These are phyloP conservation scores for Gamarada debralockiae DNA, from an alignment of 495 filamentous ascomycete species.

Conservation along the genomic window DNA sequence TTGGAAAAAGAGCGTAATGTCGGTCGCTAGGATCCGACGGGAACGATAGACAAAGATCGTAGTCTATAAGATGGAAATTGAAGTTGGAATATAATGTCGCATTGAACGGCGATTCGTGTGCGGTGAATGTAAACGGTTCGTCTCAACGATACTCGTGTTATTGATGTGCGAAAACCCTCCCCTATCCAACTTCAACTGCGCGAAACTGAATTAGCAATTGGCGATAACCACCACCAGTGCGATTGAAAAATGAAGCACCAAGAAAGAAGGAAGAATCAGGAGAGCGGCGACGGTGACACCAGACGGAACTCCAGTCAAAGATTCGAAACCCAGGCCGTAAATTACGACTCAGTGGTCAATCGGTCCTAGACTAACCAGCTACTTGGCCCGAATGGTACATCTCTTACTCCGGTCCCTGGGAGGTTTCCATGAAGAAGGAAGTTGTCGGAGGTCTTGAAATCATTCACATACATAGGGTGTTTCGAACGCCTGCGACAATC, in stretches of 20 bases:
- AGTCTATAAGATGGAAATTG: conserved; percentile 14
- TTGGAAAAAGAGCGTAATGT: conserved; percentile 21
- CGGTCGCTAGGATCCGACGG: conserved; percentile 24
- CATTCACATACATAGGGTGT: conserved; percentile 22
- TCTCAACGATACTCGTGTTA: background rate
- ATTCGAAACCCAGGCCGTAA: conserved; percentile 5
- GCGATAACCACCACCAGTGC: conserved; percentile 16
- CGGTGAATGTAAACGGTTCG: conserved; percentile 3
- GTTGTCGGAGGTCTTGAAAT: conserved; percentile 9
- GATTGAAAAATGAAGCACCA: background rate
- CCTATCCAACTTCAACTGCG: conserved; percentile 1
- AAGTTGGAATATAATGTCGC: conserved; percentile 5
- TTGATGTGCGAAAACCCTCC: background rate
- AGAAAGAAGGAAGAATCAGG: conserved; percentile 1
- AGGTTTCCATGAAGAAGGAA: background rate
- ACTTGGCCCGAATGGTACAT: background rate
- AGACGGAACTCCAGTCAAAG: background rate
- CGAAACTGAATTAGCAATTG: conserved; percentile 14
- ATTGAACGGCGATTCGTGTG: conserved; percentile 3
- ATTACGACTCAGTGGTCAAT: background rate
- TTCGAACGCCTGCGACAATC: conserved; percentile 19
- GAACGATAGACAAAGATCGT: conserved; percentile 14
- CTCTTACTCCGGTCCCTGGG: background rate
- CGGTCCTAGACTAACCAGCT: background rate
- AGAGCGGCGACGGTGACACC: background rate